Percentiles rank a stretch among this genome's conserved stretches.
Conservation (phyloP, 2,329 filamentous ascomycete species). For the Diaporthe nobilis region DNA sequence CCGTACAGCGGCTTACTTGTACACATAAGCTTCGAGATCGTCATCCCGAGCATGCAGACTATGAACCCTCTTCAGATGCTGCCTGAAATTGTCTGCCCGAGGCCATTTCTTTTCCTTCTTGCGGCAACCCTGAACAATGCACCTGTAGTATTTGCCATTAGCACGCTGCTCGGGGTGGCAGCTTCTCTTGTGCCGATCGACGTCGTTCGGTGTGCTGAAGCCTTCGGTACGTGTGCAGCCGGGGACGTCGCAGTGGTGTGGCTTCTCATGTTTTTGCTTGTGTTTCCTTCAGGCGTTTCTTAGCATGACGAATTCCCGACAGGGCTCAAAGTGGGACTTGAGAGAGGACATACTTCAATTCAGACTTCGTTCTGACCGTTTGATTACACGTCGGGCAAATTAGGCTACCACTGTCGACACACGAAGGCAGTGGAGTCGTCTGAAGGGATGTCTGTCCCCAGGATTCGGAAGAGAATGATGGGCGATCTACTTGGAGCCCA, state of each 20-base stretch:
- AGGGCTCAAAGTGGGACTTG: neutral
- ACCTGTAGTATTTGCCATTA: slow-evolving; percentile 70
- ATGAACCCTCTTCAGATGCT: slow-evolving; percentile 82
- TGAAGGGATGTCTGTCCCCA: slow-evolving; percentile 33
- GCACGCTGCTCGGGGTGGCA: slow-evolving; percentile 71
- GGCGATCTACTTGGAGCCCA: slow-evolving; percentile 47
- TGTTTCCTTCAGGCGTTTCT: slow-evolving; percentile 77
- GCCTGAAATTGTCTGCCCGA: slow-evolving; percentile 87
- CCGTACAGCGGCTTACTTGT: slow-evolving; percentile 46
- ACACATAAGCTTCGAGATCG: slow-evolving; percentile 54
- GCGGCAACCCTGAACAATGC: slow-evolving; percentile 69
- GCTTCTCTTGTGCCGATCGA: slow-evolving; percentile 82
- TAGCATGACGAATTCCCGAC: neutral
- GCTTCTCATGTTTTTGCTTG: slow-evolving; percentile 76
- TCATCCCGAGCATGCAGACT: slow-evolving; percentile 52
- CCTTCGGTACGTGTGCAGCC: slow-evolving; percentile 74
- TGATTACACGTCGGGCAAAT: slow-evolving; percentile 58
- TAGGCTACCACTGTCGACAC: slow-evolving; percentile 41
- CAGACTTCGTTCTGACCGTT: slow-evolving; percentile 65
- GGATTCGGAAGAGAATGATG: slow-evolving; percentile 9
- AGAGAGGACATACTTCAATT: slow-evolving; percentile 63
- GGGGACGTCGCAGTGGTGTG: slow-evolving; percentile 71
- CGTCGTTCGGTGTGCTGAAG: slow-evolving; percentile 86
- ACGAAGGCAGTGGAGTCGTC: neutral
- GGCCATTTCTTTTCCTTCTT: slow-evolving; percentile 81